Evolutionary conservation across 306 rosid species (phyloP), one percentile per base, ranked within the genome.

Genomic region (Lathyrus oleraceus): DNA sequence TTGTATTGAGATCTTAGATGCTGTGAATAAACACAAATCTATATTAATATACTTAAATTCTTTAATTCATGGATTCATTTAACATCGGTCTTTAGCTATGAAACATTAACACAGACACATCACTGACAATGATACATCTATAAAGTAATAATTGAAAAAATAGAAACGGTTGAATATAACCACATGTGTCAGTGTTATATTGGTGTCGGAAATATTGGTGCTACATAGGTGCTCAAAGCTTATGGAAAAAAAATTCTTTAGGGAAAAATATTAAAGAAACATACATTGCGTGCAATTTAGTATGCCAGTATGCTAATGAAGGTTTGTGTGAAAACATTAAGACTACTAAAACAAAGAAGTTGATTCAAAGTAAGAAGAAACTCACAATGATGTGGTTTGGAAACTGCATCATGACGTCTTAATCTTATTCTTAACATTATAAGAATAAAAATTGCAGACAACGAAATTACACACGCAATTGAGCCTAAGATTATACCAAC

Each of bases 361-460:
- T 56, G 40, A 75, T 60, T 82, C 64, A 53, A 58, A 65, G 70
- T 69, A 76, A 59, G 49, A 62, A 53, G 35, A 8, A 78, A 89
- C 99, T 95, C 85, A 95, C 99, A 5, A 5, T 0, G 90, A 38
- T 86, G 96, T 53, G 81, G 77, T 77, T 80, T 84, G 60, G 88
- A 81, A 75, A 81, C 32, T 12, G 84, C 73, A 19, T 1, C 82
- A 60, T 9, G 67, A 49, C 76, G 62, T 70, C 54, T 86, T 73
- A 59, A 8, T 58, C 63, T 73, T 57, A 1, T 15, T 81, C 95
- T 87, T 66, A 87, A 2, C 65, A 89, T 79, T 51, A 91, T 72
- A 69, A 95, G 80, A 71, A 81, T 77, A 67, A 85, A 83, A 70
- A 89, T 19, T 57, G 86, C 88, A 58, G 97, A 86, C 81, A 91